These are phyloP conservation scores for Saposhnikovia divaricata DNA, from an alignment of 129 eudicot genomes.

Conservation along the genomic window DNA sequence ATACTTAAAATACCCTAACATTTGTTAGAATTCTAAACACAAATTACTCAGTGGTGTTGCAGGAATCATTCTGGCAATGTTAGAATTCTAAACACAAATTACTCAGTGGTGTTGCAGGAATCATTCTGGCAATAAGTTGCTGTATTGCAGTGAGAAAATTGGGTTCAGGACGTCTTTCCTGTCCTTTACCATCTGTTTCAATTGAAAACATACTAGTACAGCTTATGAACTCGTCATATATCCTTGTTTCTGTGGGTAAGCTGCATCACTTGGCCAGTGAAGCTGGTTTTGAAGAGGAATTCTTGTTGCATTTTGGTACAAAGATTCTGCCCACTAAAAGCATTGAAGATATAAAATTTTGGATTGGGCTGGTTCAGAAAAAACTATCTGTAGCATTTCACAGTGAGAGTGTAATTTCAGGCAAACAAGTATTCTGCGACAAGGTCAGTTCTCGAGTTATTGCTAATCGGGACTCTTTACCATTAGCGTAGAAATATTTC, in stretches of 20 bases:
- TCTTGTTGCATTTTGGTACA: slow-evolving; percentile 58
- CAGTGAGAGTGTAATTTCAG: slow-evolving; percentile 52
- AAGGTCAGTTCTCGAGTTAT: slow-evolving; percentile 36
- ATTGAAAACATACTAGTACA: slow-evolving; percentile 32
- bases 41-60: slow-evolving; percentile 71
- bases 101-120: slow-evolving; percentile 88
- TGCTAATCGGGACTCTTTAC: background rate
- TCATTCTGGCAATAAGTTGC: slow-evolving; percentile 56
- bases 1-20: slow-evolving; percentile 6
- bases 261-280: slow-evolving; percentile 53
- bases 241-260: slow-evolving; percentile 52
- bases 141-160: slow-evolving; percentile 57
- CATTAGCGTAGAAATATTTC: too few relatives aligned
- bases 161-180: slow-evolving; percentile 48
- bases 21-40: slow-evolving; percentile 15
- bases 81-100: slow-evolving; percentile 20
- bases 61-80: slow-evolving; percentile 61
- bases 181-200: slow-evolving; percentile 29
- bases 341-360: too few relatives aligned
- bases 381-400: slow-evolving; percentile 34
- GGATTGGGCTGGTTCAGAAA: too few relatives aligned
- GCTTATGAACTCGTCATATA: slow-evolving; percentile 52
- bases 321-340: slow-evolving; percentile 45
- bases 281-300: slow-evolving; percentile 74
- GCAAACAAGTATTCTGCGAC: slow-evolving; percentile 28